These are phyloP conservation scores for Irpex sp. DNA, from an alignment of 1,284 basidiomycete genomes.

Conservation along the genomic window DNA sequence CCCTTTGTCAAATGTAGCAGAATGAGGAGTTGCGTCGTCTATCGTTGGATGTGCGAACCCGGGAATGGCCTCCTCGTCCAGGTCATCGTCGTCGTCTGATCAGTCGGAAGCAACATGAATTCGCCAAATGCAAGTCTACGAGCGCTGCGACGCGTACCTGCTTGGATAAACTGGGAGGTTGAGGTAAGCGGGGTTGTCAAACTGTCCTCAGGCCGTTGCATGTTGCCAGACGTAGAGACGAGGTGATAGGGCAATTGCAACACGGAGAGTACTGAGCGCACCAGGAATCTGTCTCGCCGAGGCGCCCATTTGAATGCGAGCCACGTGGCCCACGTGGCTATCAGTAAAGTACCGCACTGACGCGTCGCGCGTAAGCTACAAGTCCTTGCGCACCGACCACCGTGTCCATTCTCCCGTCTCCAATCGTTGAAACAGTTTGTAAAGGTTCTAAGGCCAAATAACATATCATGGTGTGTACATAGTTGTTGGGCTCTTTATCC, in stretches of 20 bases:
- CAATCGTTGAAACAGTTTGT: neutral
- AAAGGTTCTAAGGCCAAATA: neutral
- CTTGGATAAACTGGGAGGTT: conserved; percentile 72
- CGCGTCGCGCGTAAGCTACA: conserved; percentile 47
- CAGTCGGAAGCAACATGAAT: conserved; percentile 9
- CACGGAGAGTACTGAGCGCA: neutral
- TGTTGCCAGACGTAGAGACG: conserved; percentile 6
- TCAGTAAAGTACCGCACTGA: conserved; percentile 37
- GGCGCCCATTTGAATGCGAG: conserved; percentile 1
- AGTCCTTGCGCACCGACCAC: conserved; percentile 30
- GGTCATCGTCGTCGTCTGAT: conserved; percentile 70
- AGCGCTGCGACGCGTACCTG: conserved; percentile 37
- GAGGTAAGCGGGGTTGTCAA: conserved; percentile 51
- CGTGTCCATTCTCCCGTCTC: conserved; percentile 7
- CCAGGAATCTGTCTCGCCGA: neutral
- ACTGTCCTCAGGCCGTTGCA: conserved; percentile 25
- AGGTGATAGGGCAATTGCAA: neutral
- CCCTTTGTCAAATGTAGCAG: conserved; percentile 51
- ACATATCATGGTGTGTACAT: neutral
- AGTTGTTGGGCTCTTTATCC: neutral
- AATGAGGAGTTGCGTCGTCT: conserved; percentile 28
- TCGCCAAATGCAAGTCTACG: conserved; percentile 4
- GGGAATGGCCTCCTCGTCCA: conserved; percentile 76
- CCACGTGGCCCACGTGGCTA: conserved; percentile 18
- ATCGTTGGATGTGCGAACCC: conserved; percentile 65